Evolutionary conservation across 192 early-diverging fungal species (phyloP).

Genomic region (Geranomyces variabilis): DNA sequence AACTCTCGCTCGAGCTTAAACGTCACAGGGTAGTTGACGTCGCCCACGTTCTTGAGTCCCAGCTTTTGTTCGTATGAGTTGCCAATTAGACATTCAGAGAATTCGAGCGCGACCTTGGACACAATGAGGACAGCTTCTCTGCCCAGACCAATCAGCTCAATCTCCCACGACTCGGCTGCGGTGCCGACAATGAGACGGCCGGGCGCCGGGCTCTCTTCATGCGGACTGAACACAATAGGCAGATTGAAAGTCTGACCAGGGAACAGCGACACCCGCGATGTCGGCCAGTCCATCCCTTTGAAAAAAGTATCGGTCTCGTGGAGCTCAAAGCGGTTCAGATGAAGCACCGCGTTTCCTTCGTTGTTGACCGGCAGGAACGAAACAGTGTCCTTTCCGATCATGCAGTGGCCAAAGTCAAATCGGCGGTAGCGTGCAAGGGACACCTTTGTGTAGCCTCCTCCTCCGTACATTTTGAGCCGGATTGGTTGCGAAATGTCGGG

Average conservation of each 20-base stretch:
- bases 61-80: constrained; percentile 69
- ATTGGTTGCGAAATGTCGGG: constrained; percentile 65
- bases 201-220: constrained; percentile 60
- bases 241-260: constrained; percentile 61
- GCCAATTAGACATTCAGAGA: constrained; percentile 66
- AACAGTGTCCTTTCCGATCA: constrained; percentile 67
- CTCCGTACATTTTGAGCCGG: constrained; percentile 63
- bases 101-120: constrained; percentile 60
- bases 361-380: constrained; percentile 63
- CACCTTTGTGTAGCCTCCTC: constrained; percentile 60
- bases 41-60: constrained; percentile 67
- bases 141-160: constrained; percentile 63
- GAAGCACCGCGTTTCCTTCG: constrained; percentile 67
- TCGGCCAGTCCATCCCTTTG: constrained; percentile 57
- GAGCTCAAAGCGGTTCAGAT: constrained; percentile 59
- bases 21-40: constrained; percentile 68
- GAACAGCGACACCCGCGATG: constrained; percentile 53
- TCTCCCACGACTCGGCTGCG: constrained; percentile 56
- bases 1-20: constrained; percentile 60
- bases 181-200: constrained; percentile 61
- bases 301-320: constrained; percentile 65
- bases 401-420: constrained; percentile 71
- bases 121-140: constrained; percentile 68
- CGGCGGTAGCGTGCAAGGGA: constrained; percentile 58
- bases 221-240: constrained; percentile 66